Conservation (phyloP, 495 filamentous ascomycete species). For the Tuber indicum region DNA sequence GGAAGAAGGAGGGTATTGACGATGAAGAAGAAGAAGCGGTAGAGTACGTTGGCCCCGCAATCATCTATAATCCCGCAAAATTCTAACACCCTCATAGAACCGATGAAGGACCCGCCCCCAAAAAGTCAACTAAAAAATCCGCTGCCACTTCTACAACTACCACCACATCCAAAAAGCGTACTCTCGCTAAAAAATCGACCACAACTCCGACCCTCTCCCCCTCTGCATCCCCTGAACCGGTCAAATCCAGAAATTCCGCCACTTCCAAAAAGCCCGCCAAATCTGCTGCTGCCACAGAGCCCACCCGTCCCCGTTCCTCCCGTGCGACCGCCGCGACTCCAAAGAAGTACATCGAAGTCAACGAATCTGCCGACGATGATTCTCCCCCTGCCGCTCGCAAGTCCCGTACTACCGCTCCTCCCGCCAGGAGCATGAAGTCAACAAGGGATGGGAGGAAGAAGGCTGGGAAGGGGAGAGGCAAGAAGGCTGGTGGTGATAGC, state of each 20-base stretch:
- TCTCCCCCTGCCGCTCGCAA: not conserved
- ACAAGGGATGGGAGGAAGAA: not conserved
- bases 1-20: conserved; percentile 9
- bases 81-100: not conserved
- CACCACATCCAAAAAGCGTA: not conserved
- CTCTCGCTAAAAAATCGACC: not conserved
- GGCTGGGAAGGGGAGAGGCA: not conserved
- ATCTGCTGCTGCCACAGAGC: not conserved
- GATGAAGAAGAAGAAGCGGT: conserved; percentile 19
- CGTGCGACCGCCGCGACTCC: not conserved
- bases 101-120: not conserved
- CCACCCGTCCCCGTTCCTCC: not conserved
- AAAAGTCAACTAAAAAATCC: not conserved
- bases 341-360: not conserved
- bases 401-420: not conserved
- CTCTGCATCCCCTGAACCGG: not conserved
- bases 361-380: not conserved
- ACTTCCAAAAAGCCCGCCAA: not conserved
- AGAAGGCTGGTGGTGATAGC: not conserved
- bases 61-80: not conserved
- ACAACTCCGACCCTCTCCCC: not conserved
- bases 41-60: conserved; percentile 9
- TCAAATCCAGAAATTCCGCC: not conserved
- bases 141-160: not conserved
- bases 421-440: not conserved